Evolutionary conservation across 441 rosid genomes (phyloP), one percentile per base, ranked within the genome.

Genomic region (Corymbia calophylla): DNA sequence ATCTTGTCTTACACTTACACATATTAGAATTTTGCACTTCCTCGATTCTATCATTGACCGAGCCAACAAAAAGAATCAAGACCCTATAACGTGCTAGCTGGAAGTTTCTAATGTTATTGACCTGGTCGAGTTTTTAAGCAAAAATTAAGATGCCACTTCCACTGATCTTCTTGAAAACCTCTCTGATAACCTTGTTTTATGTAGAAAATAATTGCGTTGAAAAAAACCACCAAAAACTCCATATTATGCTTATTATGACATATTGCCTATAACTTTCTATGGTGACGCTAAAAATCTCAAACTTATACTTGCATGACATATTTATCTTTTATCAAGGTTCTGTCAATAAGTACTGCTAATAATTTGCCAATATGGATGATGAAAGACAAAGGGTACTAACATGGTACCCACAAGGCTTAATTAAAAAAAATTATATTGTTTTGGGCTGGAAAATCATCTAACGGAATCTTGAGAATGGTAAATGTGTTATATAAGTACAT

Each of bases 401-500:
- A 58, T 58, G 29, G 25, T 58, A 29, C 6, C 3, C 29, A 9
- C 62, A 5, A 9, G 29, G 14, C 29, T 9, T 58, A 23, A 58
- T 27, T 58, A 58, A 56, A 58, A 58, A 58, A 58, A 58, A 58
- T 0, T 10, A 58, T 23, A 58, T 23, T 3, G 4, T 23, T 58
- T 58, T 23, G 29, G 14, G 62, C 0, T 58, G 0, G 62, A 58
- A 58, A 58, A 58, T 23, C 25, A 58, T 6, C 1, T 4, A 6
- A 58, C 10, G 62, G 25, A 58, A 58, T 58, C 25, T 58, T 58
- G 29, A 56, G 29, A 3, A 58, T 58, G 62, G 62, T 58, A 58
- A 0, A 58, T 58, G 14, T 23, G 0, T 58, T 29, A 23, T 58
- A 9, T 29, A 58, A 58, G 0, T 58, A 58, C 6, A 0, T 0